Conservation (phyloP, 1,284 basidiomycete genomes). For the Cutaneotrichosporon sp. region DNA sequence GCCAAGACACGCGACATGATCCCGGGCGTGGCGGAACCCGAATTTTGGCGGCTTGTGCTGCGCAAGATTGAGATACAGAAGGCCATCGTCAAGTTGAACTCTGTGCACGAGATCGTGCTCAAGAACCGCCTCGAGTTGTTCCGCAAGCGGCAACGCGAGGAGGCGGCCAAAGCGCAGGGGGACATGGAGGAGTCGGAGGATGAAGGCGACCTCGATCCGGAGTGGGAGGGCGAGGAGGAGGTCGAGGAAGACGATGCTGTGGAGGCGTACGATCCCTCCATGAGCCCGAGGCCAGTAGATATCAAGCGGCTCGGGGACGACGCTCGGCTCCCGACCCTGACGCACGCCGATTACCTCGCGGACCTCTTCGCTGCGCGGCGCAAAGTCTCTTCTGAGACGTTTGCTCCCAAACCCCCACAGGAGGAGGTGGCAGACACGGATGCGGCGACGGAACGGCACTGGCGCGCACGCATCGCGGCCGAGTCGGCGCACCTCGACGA, state of each 20-base stretch:
- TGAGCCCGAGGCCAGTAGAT: slow-evolving; percentile 75
- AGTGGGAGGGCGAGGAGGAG: slow-evolving; percentile 57
- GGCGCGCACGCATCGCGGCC: slow-evolving; percentile 61
- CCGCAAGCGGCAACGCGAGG: slow-evolving; percentile 89
- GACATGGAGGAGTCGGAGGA: slow-evolving; percentile 62
- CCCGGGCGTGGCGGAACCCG: slow-evolving; percentile 87
- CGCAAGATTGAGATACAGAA: slow-evolving; percentile 96
- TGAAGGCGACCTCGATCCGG: slow-evolving; percentile 53
- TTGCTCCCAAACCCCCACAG: slow-evolving; percentile 61
- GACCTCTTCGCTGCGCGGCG: slow-evolving; percentile 60
- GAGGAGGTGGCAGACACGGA: slow-evolving; percentile 57
- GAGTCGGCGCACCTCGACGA: slow-evolving; percentile 41
- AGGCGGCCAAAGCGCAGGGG: slow-evolving; percentile 86
- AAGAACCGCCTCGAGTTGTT: slow-evolving; percentile 93
- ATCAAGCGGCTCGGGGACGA: slow-evolving; percentile 73
- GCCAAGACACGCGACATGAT: slow-evolving; percentile 84
- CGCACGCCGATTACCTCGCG: slow-evolving; percentile 65
- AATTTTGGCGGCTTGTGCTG: slow-evolving; percentile 94
- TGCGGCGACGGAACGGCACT: slow-evolving; percentile 77
- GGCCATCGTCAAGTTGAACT: slow-evolving; percentile 91
- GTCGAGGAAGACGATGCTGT: slow-evolving; percentile 53
- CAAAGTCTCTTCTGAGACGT: slow-evolving; percentile 73
- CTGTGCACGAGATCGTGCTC: slow-evolving; percentile 91
- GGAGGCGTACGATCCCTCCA: slow-evolving; percentile 74
- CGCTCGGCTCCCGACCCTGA: slow-evolving; percentile 71